A percentile compares a stretch with the other conserved stretches of the same genome.
phyloP scores from a whole-genome alignment of 2,329 filamentous ascomycete genomes.

The Curvularia sp. region DNA sequence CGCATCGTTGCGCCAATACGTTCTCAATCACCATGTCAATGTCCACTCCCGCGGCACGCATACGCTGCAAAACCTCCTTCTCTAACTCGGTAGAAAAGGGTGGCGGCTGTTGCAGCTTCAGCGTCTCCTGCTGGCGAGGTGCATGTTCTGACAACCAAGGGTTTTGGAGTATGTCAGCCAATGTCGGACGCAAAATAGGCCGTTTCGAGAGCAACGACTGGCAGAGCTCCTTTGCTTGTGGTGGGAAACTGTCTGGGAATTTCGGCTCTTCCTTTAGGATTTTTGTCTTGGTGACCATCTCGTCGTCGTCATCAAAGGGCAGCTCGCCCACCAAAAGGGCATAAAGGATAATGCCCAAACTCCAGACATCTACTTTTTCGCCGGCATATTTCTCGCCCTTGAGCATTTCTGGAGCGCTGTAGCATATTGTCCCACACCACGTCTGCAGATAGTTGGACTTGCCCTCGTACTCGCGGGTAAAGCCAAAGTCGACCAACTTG shows the following conservation, averaged over 20 bases:
- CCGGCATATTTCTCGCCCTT: conserved; percentile 98
- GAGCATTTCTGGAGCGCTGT: conserved; percentile 97
- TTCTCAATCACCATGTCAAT: conserved; percentile 95
- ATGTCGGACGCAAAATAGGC: conserved; percentile 78
- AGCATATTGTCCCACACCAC: conserved; percentile 97
- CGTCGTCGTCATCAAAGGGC: conserved; percentile 95
- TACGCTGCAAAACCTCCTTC: conserved; percentile 88
- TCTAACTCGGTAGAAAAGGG: conserved; percentile 87
- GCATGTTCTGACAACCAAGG: conserved; percentile 89
- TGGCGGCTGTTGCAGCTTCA: conserved; percentile 79
- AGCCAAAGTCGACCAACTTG: conserved; percentile 97
- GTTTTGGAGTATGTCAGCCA: conserved; percentile 86
- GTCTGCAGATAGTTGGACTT: conserved; percentile 94
- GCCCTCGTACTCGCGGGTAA: conserved; percentile 96
- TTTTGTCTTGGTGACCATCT: conserved; percentile 81
- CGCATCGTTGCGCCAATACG: conserved; percentile 87
- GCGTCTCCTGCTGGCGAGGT: conserved; percentile 84
- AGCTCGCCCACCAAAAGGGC: conserved; percentile 83
- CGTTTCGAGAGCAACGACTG: conserved; percentile 87
- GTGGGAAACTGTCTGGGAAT: conserved; percentile 80
- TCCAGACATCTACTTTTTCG: conserved; percentile 98
- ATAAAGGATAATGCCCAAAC: conserved; percentile 83
- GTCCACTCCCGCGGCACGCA: conserved; percentile 92
- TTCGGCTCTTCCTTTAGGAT: conserved; percentile 87
- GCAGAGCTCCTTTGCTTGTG: conserved; percentile 79